phyloP scores from a whole-genome alignment of 1,139 yeast species.

The Saccharomycopsis phalli region DNA sequence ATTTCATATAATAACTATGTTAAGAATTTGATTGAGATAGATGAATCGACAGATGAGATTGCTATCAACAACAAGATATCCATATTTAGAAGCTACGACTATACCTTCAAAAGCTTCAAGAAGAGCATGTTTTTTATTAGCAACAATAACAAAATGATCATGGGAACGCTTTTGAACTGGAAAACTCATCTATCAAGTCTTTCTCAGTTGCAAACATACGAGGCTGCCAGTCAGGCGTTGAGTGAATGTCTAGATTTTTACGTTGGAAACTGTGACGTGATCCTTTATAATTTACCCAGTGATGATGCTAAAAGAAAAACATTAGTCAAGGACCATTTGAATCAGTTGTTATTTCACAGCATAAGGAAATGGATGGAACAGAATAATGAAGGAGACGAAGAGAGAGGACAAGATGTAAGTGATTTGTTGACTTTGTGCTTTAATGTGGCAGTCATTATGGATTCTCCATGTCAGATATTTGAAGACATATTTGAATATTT shows the following conservation, averaged over 20 bases:
- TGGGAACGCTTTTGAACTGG: constrained; percentile 65
- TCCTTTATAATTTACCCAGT: constrained; percentile 46
- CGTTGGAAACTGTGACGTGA: constrained; percentile 39
- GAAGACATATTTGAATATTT: constrained; percentile 47
- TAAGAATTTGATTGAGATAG: constrained; percentile 22
- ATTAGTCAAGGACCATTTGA: constrained; percentile 46
- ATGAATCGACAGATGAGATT: constrained; percentile 16
- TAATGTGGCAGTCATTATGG: constrained; percentile 10
- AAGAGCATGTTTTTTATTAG: constrained; percentile 44
- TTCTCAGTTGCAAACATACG: constrained; percentile 42
- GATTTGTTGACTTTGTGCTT: constrained; percentile 5
- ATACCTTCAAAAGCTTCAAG: constrained; percentile 34
- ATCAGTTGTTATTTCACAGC: constrained; percentile 48
- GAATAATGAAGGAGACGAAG: constrained; percentile 1
- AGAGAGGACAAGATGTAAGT: constrained; percentile 17
- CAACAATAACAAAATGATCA: constrained; percentile 34
- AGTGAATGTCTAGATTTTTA: constrained; percentile 33
- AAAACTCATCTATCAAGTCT: constrained; percentile 51
- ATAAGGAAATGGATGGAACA: constrained; percentile 33
- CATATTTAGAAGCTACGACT: constrained; percentile 24
- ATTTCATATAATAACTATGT: constrained; percentile 34
- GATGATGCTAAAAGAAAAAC: constrained; percentile 35
- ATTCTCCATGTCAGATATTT: constrained; percentile 31
- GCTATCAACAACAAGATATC: constrained; percentile 5
- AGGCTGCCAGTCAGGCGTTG: constrained; percentile 32